Evolutionary conservation across 495 filamentous ascomycete genomes (phyloP), one percentile per base, ranked within the genome.

Genomic region (Schizothecium vesticola): DNA sequence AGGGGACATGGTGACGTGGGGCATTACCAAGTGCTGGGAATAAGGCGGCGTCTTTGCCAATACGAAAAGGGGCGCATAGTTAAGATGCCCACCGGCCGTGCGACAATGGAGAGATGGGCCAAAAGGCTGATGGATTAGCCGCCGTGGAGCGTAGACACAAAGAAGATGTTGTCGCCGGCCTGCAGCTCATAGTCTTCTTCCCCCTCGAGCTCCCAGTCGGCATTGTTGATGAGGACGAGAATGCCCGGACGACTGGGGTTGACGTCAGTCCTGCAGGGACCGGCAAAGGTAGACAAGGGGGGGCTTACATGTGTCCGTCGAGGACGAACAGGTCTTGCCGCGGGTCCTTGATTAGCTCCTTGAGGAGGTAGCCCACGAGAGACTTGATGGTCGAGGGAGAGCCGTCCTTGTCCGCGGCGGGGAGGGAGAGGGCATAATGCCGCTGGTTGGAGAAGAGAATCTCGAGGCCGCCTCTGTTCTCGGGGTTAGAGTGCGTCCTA

Each of bases 121-220:
- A 24, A 25, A 0, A 19, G 63, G 10, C 12, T 8, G 23, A 23
- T 33, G 24, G 51, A 56, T 72, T 84, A 96, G 67, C 95, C 95
- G 28, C 95, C 95, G 78, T 99, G 95, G 31, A 99, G 83, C n/a
- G 95, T 99, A 64, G 93, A 97, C 62, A 99, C 94, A 78, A 99
- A 99, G 62, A 97, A 82, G 74, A 99, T 91, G 73, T 91, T 94
- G 79, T 99, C 95, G 25, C 87, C 84, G 24, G 82, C 75, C 78
- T 94, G 88, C 65, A 98, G 82, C 74, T 92, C 89, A 77, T 97
- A 98, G 66, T 84, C 85, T 70, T 93, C 93, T 78, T 97, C 94
- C 9, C 94, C 95, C 79, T 98, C 96, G 16, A 99, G 86, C 80
- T 97, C 94, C 95, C 95, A 99, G 76, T 99, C 95, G 56, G 91